These are phyloP conservation scores for Domatiomyces globalis DNA, from an alignment of 2,329 filamentous ascomycete species.

Conservation along the genomic window DNA sequence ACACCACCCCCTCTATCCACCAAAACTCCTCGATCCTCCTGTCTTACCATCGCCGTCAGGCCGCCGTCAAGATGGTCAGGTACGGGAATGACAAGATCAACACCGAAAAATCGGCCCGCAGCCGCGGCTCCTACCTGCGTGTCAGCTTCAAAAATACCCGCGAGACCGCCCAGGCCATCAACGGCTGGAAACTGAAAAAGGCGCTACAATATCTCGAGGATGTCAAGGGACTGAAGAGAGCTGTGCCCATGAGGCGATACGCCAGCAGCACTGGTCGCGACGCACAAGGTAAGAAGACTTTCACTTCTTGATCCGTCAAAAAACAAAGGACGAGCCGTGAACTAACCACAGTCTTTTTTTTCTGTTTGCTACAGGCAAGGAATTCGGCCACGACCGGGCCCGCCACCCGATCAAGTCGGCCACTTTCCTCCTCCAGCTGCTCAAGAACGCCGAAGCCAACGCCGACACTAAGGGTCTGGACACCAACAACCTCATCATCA, in stretches of 20 bases:
- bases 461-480: slow-evolving; percentile 95
- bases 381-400: slow-evolving; percentile 93
- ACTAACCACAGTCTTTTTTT: not conserved
- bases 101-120: slow-evolving; percentile 85
- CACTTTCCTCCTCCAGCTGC: slow-evolving; percentile 90
- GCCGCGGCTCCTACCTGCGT: slow-evolving; percentile 96
- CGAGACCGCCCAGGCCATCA: slow-evolving; percentile 98
- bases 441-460: slow-evolving; percentile 96
- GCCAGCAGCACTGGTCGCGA: slow-evolving; percentile 88
- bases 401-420: slow-evolving; percentile 99
- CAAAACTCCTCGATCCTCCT: not conserved
- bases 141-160: slow-evolving; percentile 99
- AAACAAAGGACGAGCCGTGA: not conserved
- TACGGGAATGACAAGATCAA: slow-evolving; percentile 80
- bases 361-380: slow-evolving; percentile 57
- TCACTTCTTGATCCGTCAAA: not conserved
- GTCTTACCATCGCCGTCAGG: not conserved
- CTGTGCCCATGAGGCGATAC: slow-evolving; percentile 95
- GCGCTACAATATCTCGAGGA: slow-evolving; percentile 96
- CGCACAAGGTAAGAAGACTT: slow-evolving; percentile 70
- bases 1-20: not conserved
- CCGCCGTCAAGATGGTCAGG: slow-evolving; percentile 31
- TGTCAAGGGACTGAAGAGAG: slow-evolving; percentile 92
- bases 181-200: slow-evolving; percentile 94
- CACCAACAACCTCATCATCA: slow-evolving; percentile 92